Evolutionary conservation across 768 basidiomycete genomes (phyloP).

Genomic region (Collybiopsis luxurians): DNA sequence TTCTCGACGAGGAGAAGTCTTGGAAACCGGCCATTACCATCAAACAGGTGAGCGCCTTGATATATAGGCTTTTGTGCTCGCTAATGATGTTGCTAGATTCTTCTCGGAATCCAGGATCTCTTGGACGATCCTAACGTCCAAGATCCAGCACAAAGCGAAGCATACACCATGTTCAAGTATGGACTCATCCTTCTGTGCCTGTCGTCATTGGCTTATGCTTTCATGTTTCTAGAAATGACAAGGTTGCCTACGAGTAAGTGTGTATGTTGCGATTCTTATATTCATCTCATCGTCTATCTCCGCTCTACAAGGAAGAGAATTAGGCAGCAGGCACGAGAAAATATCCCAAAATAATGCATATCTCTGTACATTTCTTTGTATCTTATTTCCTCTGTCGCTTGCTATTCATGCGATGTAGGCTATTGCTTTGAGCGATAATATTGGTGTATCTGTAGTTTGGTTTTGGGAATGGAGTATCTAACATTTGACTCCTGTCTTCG

Average conservation of each 20-base stretch:
- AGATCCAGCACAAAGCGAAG: slow-evolving; percentile 98
- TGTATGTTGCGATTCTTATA: slow-evolving; percentile 4
- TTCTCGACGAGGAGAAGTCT: slow-evolving; percentile 96
- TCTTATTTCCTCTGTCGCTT: slow-evolving; percentile 3
- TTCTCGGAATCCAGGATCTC: slow-evolving; percentile 94
- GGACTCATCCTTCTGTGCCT: slow-evolving; percentile 24
- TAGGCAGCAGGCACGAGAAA: slow-evolving; percentile 84
- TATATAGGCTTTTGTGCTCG: neutral
- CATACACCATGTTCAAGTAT: slow-evolving; percentile 98
- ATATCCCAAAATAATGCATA: slow-evolving; percentile 70
- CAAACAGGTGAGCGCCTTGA: slow-evolving; percentile 69
- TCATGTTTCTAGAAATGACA: slow-evolving; percentile 72
- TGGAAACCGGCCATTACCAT: slow-evolving; percentile 99
- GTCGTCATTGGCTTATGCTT: neutral
- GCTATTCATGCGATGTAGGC: too few species aligned
- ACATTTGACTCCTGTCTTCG: too few species aligned
- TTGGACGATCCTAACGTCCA: slow-evolving; percentile 94
- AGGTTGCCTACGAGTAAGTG: slow-evolving; percentile 85
- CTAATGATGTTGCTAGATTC: slow-evolving; percentile 53
- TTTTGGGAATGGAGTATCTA: too few species aligned
- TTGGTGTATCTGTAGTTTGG: neutral
- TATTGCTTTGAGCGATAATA: neutral
- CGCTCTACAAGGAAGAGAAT: slow-evolving; percentile 64
- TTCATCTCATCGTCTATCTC: neutral
- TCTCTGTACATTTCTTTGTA: slow-evolving; percentile 12